Evolutionary conservation across 257 asterid genomes (phyloP).

Genomic region (Solanum verrucosum): DNA sequence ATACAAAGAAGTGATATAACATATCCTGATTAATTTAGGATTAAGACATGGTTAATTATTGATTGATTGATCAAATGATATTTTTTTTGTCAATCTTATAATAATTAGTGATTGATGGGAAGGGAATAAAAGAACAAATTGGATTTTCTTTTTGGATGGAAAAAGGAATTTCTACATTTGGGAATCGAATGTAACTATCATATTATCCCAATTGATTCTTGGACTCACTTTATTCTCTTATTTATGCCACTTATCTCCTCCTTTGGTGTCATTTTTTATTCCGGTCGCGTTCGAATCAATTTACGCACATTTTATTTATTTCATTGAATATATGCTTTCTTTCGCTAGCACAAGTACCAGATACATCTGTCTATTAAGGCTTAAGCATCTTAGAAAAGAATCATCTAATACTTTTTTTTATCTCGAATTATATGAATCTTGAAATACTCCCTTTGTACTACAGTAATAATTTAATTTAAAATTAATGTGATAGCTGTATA

Average conservation of each 20-base stretch:
- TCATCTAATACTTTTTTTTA: background rate
- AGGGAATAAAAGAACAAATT: background rate
- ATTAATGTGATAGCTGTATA: background rate
- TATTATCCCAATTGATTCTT: background rate
- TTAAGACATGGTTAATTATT: background rate
- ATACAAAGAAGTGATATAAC: background rate
- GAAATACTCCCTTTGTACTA: too few relatives aligned
- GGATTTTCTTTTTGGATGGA: background rate
- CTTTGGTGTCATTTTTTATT: background rate
- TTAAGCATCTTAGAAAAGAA: background rate
- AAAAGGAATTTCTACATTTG: background rate
- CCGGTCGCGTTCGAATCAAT: background rate
- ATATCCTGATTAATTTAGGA: background rate
- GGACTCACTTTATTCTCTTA: background rate
- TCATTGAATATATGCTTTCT: background rate
- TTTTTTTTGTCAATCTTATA: background rate
- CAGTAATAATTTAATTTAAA: too few relatives aligned
- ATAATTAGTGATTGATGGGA: background rate
- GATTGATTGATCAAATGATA: background rate
- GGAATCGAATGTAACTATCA: background rate
- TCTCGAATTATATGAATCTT: background rate
- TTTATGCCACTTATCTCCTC: background rate
- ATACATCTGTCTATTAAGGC: background rate
- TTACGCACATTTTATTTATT: background rate
- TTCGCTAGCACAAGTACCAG: rapidly evolving